Percentiles rank a stretch among this genome's conserved stretches.
phyloP scores from a whole-genome alignment of 1,139 yeast species.

The Pneumocystis murina region DNA sequence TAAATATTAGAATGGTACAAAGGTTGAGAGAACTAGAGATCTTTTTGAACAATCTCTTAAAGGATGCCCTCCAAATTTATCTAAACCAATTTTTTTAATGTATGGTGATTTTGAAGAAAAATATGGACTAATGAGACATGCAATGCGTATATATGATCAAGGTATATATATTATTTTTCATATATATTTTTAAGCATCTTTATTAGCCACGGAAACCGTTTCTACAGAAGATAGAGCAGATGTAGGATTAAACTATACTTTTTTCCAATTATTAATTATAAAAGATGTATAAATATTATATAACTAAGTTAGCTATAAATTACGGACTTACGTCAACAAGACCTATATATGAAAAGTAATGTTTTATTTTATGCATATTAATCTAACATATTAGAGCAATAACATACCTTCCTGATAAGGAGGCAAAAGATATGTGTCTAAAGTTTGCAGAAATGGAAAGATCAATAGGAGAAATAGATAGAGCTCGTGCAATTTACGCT shows the following conservation, averaged over 20 bases:
- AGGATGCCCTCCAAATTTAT: slow-evolving; percentile 35
- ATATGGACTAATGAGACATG: slow-evolving; percentile 31
- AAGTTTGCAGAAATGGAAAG: slow-evolving; percentile 36
- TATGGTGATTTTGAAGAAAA: slow-evolving; percentile 52
- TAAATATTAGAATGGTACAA: slow-evolving; percentile 4
- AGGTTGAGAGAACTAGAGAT: slow-evolving; percentile 52
- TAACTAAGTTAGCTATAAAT: slow-evolving; percentile 22
- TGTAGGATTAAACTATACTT: not conserved
- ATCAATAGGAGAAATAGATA: slow-evolving; percentile 32
- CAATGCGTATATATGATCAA: slow-evolving; percentile 31
- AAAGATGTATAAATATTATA: slow-evolving; percentile 23
- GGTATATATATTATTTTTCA: slow-evolving; percentile 24
- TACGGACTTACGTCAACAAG: slow-evolving; percentile 28
- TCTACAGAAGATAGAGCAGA: slow-evolving; percentile 24
- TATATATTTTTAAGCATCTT: not conserved
- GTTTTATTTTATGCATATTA: not conserved
- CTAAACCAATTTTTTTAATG: slow-evolving; percentile 37
- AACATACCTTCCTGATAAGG: slow-evolving; percentile 27
- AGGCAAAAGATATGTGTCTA: slow-evolving; percentile 23
- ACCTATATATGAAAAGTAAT: slow-evolving; percentile 25
- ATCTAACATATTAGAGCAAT: slow-evolving; percentile 24
- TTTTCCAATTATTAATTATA: not conserved
- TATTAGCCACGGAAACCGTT: slow-evolving; percentile 14
- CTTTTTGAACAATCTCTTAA: slow-evolving; percentile 51
- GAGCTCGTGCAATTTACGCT: slow-evolving; percentile 49